A percentile compares a stretch with the other conserved stretches of the same genome.
Conservation (phyloP, 2,329 filamentous ascomycete species). For the Sporothrix curviconia region DNA sequence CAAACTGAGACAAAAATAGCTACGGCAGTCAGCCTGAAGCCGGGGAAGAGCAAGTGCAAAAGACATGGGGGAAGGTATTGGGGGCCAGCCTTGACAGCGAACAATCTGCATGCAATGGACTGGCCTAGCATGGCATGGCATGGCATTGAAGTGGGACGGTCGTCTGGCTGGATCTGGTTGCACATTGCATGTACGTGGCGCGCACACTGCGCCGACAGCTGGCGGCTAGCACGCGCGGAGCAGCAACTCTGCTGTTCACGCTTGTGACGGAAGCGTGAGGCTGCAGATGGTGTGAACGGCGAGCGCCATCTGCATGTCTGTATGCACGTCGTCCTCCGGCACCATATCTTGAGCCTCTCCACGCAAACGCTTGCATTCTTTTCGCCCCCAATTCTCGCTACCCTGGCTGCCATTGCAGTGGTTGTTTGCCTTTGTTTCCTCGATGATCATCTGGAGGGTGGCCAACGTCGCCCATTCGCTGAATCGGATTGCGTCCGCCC, state of each 20-base stretch:
- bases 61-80: neutral
- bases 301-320: neutral
- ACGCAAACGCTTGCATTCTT: neutral
- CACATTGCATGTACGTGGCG: neutral
- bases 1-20: conserved; percentile 10
- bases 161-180: too few relatives aligned
- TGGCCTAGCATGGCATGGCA: neutral
- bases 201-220: neutral
- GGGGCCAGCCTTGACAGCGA: neutral
- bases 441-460: conserved; percentile 7
- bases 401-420: neutral
- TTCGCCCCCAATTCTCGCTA: neutral
- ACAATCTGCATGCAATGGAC: neutral
- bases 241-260: neutral
- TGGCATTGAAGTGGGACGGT: too few relatives aligned
- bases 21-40: conserved; percentile 9
- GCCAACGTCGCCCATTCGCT: conserved; percentile 10
- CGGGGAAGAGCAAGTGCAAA: neutral
- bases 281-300: too few relatives aligned
- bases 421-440: conserved; percentile 1
- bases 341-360: too few relatives aligned
- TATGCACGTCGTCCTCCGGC: too few relatives aligned
- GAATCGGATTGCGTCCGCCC: neutral
- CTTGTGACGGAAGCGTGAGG: conserved; percentile 4
- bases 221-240: conserved; percentile 17